Evolutionary conservation across 495 filamentous ascomycete species (phyloP).

Genomic region (Astrothelium macrocarpum): DNA sequence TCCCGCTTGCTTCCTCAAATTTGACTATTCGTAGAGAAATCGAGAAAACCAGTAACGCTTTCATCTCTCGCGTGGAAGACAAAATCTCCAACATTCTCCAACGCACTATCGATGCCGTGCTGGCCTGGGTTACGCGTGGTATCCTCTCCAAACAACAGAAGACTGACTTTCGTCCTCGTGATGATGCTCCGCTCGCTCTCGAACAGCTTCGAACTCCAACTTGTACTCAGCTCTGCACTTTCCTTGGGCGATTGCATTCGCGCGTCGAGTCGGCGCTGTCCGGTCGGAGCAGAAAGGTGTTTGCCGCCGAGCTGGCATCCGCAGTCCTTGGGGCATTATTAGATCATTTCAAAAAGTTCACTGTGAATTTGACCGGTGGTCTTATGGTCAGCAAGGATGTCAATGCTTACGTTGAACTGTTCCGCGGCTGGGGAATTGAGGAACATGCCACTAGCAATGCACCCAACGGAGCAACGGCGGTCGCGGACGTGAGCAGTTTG

Average conservation of each 20-base stretch:
- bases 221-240: constrained; percentile 65
- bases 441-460: constrained; percentile 69
- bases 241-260: constrained; percentile 57
- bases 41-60: constrained; percentile 68
- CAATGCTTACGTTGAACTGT: constrained; percentile 73
- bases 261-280: constrained; percentile 55
- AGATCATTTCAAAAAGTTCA: constrained; percentile 89
- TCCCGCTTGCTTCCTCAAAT: constrained; percentile 77
- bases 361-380: constrained; percentile 80
- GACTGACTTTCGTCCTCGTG: constrained; percentile 82
- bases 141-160: constrained; percentile 76
- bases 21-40: constrained; percentile 83
- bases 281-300: constrained; percentile 62
- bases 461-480: constrained; percentile 2
- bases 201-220: constrained; percentile 82
- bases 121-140: constrained; percentile 62
- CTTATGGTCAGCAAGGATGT: constrained; percentile 96
- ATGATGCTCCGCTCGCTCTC: constrained; percentile 62
- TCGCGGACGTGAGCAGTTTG: constrained; percentile 36
- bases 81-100: constrained; percentile 83
- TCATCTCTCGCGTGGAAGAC: constrained; percentile 69
- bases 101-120: constrained; percentile 69
- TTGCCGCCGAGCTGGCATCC: constrained; percentile 76
- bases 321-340: constrained; percentile 68
- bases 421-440: constrained; percentile 44